phyloP scores from a whole-genome alignment of 106 monocot genomes.

The Acanthochlamys bracteata region DNA sequence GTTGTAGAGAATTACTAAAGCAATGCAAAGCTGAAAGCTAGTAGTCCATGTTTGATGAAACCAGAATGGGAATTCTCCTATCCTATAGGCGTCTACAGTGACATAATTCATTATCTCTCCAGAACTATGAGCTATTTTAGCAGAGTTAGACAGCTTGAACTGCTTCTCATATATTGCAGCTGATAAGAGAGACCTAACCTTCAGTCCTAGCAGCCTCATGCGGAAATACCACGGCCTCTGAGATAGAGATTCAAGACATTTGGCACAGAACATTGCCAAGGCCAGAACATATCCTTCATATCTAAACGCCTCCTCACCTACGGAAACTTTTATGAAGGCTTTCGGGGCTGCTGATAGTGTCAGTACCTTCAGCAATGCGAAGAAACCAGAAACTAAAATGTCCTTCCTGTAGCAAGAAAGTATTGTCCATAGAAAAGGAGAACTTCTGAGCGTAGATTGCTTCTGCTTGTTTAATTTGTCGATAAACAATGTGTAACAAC shows the following conservation, averaged over 20 bases:
- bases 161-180: constrained; percentile 76
- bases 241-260: constrained; percentile 76
- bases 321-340: constrained; percentile 53
- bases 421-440: constrained; percentile 49
- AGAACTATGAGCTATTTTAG: constrained; percentile 50
- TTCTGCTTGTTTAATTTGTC: constrained; percentile 25
- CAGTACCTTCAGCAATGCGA: constrained; percentile 67
- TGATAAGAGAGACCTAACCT: constrained; percentile 71
- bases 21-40: constrained; percentile 62
- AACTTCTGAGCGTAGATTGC: constrained; percentile 4
- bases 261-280: constrained; percentile 47
- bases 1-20: constrained; percentile 68
- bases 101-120: constrained; percentile 92
- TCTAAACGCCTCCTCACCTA: constrained; percentile 20
- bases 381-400: constrained; percentile 54
- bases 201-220: constrained; percentile 55
- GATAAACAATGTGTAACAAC: constrained; percentile 33
- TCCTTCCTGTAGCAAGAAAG: constrained; percentile 54
- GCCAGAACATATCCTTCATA: constrained; percentile 72
- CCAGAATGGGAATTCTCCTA: constrained; percentile 92
- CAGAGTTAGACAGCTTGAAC: constrained; percentile 48
- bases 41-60: constrained; percentile 89
- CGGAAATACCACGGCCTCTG: constrained; percentile 95
- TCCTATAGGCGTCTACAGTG: constrained; percentile 86
- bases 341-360: constrained; percentile 60